phyloP scores from a whole-genome alignment of 2,329 filamentous ascomycete genomes.

The Peltaster fructicola region DNA sequence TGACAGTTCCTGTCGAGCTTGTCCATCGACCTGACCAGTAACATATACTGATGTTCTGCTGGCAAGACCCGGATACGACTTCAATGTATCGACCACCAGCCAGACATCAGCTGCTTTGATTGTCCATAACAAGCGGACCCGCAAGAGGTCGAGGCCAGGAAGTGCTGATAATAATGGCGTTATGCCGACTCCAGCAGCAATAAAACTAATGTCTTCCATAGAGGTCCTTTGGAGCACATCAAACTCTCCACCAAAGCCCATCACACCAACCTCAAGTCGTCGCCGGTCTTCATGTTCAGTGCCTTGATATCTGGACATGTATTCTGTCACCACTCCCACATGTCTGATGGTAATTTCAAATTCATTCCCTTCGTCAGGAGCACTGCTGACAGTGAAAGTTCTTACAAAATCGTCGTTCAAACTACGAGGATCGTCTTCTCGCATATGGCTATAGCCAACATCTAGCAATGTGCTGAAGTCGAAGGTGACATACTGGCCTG shows the following conservation, averaged over 20 bases:
- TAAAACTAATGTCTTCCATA: conserved; percentile 36
- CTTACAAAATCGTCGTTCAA: conserved; percentile 73
- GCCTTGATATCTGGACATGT: conserved; percentile 35
- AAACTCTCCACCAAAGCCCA: conserved; percentile 57
- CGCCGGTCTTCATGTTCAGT: conserved; percentile 22
- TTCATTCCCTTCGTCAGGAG: conserved; percentile 29
- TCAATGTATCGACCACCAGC: conserved; percentile 43
- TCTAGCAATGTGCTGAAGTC: conserved; percentile 54
- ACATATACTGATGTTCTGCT: background rate
- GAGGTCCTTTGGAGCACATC: conserved; percentile 15
- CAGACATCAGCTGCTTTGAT: conserved; percentile 42
- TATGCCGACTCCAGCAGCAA: conserved; percentile 68
- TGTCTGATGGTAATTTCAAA: conserved; percentile 57
- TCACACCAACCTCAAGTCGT: conserved; percentile 39
- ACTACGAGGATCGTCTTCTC: conserved; percentile 58
- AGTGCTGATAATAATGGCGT: conserved; percentile 54
- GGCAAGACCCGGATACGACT: conserved; percentile 34
- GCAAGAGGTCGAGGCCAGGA: conserved; percentile 15
- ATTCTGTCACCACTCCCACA: conserved; percentile 49
- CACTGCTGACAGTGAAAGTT: conserved; percentile 64
- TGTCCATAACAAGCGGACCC: conserved; percentile 50
- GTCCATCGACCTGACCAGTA: background rate
- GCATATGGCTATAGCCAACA: conserved; percentile 66
- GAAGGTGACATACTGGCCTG: conserved; percentile 64
- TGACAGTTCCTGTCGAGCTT: too few species aligned